phyloP scores from a whole-genome alignment of 2,329 filamentous ascomycete genomes.

The Diaporthe amygdali region DNA sequence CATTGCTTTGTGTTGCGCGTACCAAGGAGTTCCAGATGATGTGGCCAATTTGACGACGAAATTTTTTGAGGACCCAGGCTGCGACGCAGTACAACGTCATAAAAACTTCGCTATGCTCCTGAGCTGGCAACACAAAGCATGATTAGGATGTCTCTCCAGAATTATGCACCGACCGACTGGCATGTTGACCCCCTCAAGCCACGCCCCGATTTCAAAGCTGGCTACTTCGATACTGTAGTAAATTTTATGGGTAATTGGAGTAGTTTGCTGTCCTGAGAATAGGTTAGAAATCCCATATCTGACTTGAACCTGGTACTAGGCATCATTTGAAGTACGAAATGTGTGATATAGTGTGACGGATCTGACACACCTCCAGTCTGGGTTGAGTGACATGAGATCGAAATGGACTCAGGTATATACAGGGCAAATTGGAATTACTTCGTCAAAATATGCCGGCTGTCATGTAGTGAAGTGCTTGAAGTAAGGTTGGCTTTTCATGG shows the following conservation, averaged over 20 bases:
- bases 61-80: neutral
- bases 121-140: neutral
- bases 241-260: too few relatives aligned
- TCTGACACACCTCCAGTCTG: neutral
- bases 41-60: neutral
- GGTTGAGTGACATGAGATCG: too few relatives aligned
- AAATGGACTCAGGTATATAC: too few relatives aligned
- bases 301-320: neutral
- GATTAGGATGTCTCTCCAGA: neutral
- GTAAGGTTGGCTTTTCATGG: too few relatives aligned
- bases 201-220: too few relatives aligned
- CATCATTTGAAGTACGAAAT: neutral
- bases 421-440: too few relatives aligned
- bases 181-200: too few relatives aligned
- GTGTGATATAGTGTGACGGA: neutral
- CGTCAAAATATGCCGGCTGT: too few relatives aligned
- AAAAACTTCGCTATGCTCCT: neutral
- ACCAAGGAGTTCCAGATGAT: neutral
- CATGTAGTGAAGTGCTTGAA: too few relatives aligned
- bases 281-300: neutral
- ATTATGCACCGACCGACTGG: too few relatives aligned
- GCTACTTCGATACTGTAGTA: too few relatives aligned
- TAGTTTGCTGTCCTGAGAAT: too few relatives aligned
- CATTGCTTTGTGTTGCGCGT: neutral
- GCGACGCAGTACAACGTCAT: neutral